Percentiles rank a stretch among this genome's conserved stretches.
phyloP scores from a whole-genome alignment of 805 yeast species.

The Wickerhamiella australiensis region DNA sequence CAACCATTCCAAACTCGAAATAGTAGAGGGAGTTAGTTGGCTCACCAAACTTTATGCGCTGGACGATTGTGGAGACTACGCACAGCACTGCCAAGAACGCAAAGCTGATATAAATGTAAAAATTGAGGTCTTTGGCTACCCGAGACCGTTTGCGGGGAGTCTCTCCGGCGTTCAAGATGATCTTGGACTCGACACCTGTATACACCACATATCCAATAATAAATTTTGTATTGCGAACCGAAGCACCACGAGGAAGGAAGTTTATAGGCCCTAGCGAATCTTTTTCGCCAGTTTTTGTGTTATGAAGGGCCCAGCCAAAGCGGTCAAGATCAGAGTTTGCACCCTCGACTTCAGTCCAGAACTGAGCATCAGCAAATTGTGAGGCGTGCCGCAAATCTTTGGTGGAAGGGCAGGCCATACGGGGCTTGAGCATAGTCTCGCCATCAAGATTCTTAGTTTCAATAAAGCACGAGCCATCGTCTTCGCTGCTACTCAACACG shows the following conservation, averaged over 20 bases:
- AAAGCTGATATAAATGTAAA: slow-evolving; percentile 56
- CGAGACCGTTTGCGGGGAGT: slow-evolving; percentile 66
- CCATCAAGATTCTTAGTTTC: slow-evolving; percentile 67
- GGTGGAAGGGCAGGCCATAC: slow-evolving; percentile 42
- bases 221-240: slow-evolving; percentile 68
- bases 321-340: slow-evolving; percentile 54
- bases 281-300: slow-evolving; percentile 27
- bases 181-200: slow-evolving; percentile 67
- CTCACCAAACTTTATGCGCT: slow-evolving; percentile 49
- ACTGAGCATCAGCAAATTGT: slow-evolving; percentile 45
- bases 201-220: slow-evolving; percentile 58
- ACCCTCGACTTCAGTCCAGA: slow-evolving; percentile 56
- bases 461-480: slow-evolving; percentile 57
- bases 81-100: slow-evolving; percentile 50
- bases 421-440: slow-evolving; percentile 62
- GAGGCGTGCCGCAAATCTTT: slow-evolving; percentile 40
- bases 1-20: slow-evolving; percentile 56
- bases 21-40: slow-evolving; percentile 34
- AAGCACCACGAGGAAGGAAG: slow-evolving; percentile 58
- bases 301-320: slow-evolving; percentile 56
- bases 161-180: slow-evolving; percentile 67
- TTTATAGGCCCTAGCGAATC: slow-evolving; percentile 59
- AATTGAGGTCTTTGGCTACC: slow-evolving; percentile 56
- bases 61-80: slow-evolving; percentile 55
- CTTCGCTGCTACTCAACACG: slow-evolving; percentile 56